Base-by-base conservation (phyloP, 106 monocot genomes). In the Dioscorea alata region DNA sequence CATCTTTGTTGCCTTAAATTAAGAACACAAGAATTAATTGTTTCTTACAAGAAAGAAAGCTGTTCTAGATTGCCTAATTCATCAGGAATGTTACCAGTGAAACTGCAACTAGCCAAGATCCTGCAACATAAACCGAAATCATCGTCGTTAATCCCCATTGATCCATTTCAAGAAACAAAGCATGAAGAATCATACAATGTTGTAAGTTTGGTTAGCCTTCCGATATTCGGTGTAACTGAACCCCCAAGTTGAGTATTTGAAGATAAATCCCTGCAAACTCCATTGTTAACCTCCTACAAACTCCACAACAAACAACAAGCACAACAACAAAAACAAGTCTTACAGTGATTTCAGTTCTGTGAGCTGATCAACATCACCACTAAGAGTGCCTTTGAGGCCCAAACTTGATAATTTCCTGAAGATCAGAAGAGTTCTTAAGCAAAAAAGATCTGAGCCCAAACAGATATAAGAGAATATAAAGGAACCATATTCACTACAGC, bases 351-450 rank as follows among this genome's bases (percentile, higher is more conserved):
- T n/a, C n/a, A n/a, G n/a, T n/a, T n/a, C n/a, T n/a, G n/a, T n/a
- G n/a, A n/a, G n/a, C n/a, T n/a, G n/a, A n/a, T n/a, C n/a, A n/a
- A n/a, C n/a, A n/a, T n/a, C n/a, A n/a, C n/a, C n/a, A n/a, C n/a
- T n/a, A n/a, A n/a, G n/a, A n/a, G n/a, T 74, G 0, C 95, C 95
- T 64, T 76, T 48, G 24, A 95, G 13, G n/a, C 69, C 66, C 88
- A 91, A 84, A 61, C 59, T 78, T 5, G 84, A 75, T 23, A 95
- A 35, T 60, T 68, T 84, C 84, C 95, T 95, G 77, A n/a, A n/a
- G n/a, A n/a, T n/a, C n/a, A n/a, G n/a, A n/a, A n/a, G n/a, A n/a
- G n/a, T n/a, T n/a, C n/a, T n/a, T n/a, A n/a, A n/a, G n/a, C n/a
- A n/a, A n/a, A n/a, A n/a, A n/a, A n/a, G n/a, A n/a, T n/a, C n/a